Percentiles rank a stretch among this genome's conserved stretches.
Evolutionary conservation across 2,329 filamentous ascomycete genomes (phyloP).

Genomic region (Xylaria sp.): DNA sequence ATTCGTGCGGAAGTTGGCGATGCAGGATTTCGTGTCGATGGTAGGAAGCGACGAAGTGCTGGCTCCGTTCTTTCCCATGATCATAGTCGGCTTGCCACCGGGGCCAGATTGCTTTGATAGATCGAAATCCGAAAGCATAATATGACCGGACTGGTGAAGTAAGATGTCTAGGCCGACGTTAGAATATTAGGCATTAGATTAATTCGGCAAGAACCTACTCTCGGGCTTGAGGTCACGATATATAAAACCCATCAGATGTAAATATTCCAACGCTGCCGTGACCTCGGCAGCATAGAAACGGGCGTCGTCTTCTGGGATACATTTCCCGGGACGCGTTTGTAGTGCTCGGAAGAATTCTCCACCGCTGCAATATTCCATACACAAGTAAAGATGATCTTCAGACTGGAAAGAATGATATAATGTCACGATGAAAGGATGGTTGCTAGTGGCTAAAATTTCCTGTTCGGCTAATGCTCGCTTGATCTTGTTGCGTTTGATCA

Average conservation of each 20-base stretch:
- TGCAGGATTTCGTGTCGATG: slow-evolving; percentile 99
- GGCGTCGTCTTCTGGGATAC: slow-evolving; percentile 95
- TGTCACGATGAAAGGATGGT: slow-evolving; percentile 98
- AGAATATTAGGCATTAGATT: slow-evolving; percentile 44
- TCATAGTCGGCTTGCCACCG: slow-evolving; percentile 97
- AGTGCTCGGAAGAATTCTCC: slow-evolving; percentile 98
- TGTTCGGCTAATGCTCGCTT: slow-evolving; percentile 97
- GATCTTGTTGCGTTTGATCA: slow-evolving; percentile 99
- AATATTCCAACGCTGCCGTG: slow-evolving; percentile 93
- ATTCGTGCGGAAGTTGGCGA: slow-evolving; percentile 97
- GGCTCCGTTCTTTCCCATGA: slow-evolving; percentile 87
- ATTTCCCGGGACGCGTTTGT: slow-evolving; percentile 96
- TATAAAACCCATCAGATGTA: slow-evolving; percentile 99
- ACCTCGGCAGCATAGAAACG: slow-evolving; percentile 98
- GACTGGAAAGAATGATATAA: slow-evolving; percentile 99
- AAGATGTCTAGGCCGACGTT: slow-evolving; percentile 78
- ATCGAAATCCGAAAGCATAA: slow-evolving; percentile 99
- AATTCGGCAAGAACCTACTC: slow-evolving; percentile 69
- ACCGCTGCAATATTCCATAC: slow-evolving; percentile 99
- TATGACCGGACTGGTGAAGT: slow-evolving; percentile 98
- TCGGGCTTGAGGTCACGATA: slow-evolving; percentile 98
- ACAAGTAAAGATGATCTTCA: slow-evolving; percentile 97
- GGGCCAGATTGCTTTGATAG: slow-evolving; percentile 97
- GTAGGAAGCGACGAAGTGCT: slow-evolving; percentile 88
- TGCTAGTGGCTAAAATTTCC: slow-evolving; percentile 97